These are phyloP conservation scores for Mucor mucedo DNA, from an alignment of 371 early-diverging fungal species.

Conservation along the genomic window DNA sequence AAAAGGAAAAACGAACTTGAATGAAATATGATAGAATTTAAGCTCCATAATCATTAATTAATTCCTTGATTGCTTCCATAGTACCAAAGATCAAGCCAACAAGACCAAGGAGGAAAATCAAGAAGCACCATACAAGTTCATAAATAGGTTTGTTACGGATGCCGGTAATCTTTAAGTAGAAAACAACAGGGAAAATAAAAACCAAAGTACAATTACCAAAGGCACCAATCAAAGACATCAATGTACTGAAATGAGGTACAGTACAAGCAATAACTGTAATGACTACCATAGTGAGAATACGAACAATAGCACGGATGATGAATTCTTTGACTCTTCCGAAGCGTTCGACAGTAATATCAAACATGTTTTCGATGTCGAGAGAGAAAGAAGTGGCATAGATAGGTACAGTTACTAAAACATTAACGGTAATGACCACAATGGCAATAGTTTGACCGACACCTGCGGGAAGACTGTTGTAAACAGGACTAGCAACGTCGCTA, in stretches of 20 bases:
- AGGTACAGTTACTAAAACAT: conserved; percentile 85
- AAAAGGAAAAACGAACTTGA: too few relatives aligned
- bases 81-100: conserved; percentile 74
- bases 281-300: conserved; percentile 55
- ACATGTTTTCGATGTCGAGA: conserved; percentile 70
- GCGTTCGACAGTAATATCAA: conserved; percentile 59
- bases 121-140: conserved; percentile 63
- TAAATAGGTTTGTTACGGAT: conserved; percentile 57
- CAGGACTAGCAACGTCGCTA: conserved; percentile 67
- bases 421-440: conserved; percentile 78
- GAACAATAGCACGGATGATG: conserved; percentile 59
- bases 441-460: conserved; percentile 69
- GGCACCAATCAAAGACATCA: conserved; percentile 86
- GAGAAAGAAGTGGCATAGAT: conserved; percentile 82
- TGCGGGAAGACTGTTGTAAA: conserved; percentile 71
- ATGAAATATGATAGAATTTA: too few relatives aligned
- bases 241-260: conserved; percentile 80
- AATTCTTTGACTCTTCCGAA: conserved; percentile 59
- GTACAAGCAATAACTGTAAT: conserved; percentile 67
- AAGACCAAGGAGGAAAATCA: conserved; percentile 68
- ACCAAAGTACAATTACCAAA: conserved; percentile 78
- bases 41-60: too few relatives aligned
- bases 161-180: conserved; percentile 79
- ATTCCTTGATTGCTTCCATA: background rate
- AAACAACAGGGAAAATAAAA: conserved; percentile 84